Percentiles rank a stretch among this genome's conserved stretches.
These are phyloP conservation scores for Lignosus rhinocerotis DNA, from an alignment of 1,284 basidiomycete genomes.

Conservation along the genomic window DNA sequence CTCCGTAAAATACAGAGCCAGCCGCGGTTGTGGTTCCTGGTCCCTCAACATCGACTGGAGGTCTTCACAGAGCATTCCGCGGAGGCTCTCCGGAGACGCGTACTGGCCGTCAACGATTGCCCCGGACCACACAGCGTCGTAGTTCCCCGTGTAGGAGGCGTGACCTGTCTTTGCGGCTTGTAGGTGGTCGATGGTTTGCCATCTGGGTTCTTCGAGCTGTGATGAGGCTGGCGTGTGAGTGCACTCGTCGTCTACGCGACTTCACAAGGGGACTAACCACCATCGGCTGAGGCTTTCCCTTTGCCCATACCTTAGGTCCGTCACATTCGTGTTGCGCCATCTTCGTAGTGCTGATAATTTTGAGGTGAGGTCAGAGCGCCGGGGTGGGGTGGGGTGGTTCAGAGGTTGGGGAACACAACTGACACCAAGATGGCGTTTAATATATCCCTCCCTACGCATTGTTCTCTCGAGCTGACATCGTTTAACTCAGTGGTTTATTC, in stretches of 20 bases:
- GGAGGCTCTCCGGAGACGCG: neutral
- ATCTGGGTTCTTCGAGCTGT: neutral
- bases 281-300: neutral
- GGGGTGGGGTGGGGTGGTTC: no score
- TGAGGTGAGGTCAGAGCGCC: no score
- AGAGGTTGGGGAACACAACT: no score
- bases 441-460: no score
- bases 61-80: neutral
- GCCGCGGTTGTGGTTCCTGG: neutral
- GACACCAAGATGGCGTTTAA: no score
- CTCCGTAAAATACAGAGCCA: neutral
- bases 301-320: neutral
- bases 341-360: neutral
- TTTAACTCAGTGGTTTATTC: no score
- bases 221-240: neutral
- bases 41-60: neutral
- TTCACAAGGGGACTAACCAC: neutral
- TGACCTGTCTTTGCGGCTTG: neutral
- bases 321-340: neutral
- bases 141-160: conserved; percentile 1
- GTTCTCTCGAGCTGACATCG: no score
- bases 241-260: neutral
- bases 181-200: conserved; percentile 1
- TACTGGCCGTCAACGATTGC: neutral
- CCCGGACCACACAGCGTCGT: neutral